A percentile compares a stretch with the other conserved stretches of the same genome.
Conservation (phyloP, 352 stramenopile genomes). For the Thalassiosira hispida region DNA sequence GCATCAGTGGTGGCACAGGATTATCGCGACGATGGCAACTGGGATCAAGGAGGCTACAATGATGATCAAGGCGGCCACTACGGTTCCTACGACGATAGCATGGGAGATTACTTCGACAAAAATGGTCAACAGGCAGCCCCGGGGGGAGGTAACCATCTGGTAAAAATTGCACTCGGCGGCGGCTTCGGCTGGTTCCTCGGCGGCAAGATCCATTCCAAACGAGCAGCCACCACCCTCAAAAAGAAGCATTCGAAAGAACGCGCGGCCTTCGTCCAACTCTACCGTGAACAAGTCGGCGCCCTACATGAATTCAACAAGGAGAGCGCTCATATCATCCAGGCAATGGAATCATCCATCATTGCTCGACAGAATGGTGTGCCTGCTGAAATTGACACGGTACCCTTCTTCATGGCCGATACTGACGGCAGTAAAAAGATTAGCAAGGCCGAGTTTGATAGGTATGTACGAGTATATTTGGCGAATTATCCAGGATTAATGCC, state of each 20-base stretch:
- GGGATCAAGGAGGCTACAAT: too few relatives aligned
- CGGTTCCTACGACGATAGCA: too few relatives aligned
- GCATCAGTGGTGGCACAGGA: too few relatives aligned
- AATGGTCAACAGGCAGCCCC: too few relatives aligned
- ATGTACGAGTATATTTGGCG: slow-evolving; percentile 83
- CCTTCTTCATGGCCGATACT: slow-evolving; percentile 83
- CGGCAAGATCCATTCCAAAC: slow-evolving; percentile 67
- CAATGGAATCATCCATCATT: slow-evolving; percentile 68
- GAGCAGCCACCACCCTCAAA: slow-evolving; percentile 71
- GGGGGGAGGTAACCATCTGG: too few relatives aligned
- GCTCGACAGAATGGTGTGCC: slow-evolving; percentile 60
- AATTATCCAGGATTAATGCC: slow-evolving; percentile 82
- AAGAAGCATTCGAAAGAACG: slow-evolving; percentile 78
- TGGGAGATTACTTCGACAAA: too few relatives aligned
- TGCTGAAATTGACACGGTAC: slow-evolving; percentile 78
- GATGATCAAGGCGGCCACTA: too few relatives aligned
- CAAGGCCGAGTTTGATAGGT: slow-evolving; percentile 83
- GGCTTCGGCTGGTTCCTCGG: too few relatives aligned
- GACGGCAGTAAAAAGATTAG: slow-evolving; percentile 82
- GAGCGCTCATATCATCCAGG: slow-evolving; percentile 57
- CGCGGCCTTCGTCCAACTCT: slow-evolving; percentile 84
- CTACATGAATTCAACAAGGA: slow-evolving; percentile 81
- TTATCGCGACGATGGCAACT: too few relatives aligned
- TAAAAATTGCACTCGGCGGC: too few relatives aligned
- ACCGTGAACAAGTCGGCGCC: slow-evolving; percentile 86